Percentiles rank a stretch among this genome's conserved stretches.
phyloP scores from a whole-genome alignment of 495 filamentous ascomycete genomes.

The Penicillium flavigenum region DNA sequence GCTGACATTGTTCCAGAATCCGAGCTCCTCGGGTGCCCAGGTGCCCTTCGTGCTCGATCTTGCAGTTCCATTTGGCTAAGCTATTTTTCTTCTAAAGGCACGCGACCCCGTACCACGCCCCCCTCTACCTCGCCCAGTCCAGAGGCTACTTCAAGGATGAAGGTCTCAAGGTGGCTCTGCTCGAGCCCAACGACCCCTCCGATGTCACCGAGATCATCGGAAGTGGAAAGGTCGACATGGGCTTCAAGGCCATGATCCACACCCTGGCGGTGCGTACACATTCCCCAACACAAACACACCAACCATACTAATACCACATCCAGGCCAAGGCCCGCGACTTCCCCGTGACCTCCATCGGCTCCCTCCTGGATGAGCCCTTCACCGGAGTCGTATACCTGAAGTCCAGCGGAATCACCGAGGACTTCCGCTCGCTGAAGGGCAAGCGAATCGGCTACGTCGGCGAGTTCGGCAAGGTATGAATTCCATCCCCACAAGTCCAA shows the following conservation, averaged over 20 bases:
- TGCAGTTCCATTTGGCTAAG: constrained; percentile 29
- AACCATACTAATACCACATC: constrained; percentile 1
- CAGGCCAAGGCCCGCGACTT: constrained; percentile 69
- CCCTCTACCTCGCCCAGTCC: constrained; percentile 67
- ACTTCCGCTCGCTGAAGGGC: constrained; percentile 61
- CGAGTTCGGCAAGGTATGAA: constrained; percentile 61
- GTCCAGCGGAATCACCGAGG: constrained; percentile 63
- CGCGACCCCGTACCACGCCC: constrained; percentile 71
- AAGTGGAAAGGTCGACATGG: constrained; percentile 67
- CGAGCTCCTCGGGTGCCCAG: constrained; percentile 5
- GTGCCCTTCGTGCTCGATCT: not conserved
- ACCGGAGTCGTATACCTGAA: constrained; percentile 71
- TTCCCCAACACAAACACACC: not conserved
- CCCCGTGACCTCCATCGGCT: constrained; percentile 65
- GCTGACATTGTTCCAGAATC: constrained; percentile 16
- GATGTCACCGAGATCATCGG: constrained; percentile 75
- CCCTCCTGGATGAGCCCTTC: constrained; percentile 70
- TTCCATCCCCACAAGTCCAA: too few relatives aligned
- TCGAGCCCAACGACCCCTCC: constrained; percentile 69
- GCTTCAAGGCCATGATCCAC: constrained; percentile 76
- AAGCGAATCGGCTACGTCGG: constrained; percentile 71
- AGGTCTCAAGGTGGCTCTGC: constrained; percentile 66
- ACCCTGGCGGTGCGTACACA: constrained; percentile 57
- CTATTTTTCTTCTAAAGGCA: constrained; percentile 47
- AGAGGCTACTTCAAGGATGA: constrained; percentile 70